Conservation (phyloP, 2,329 filamentous ascomycete genomes). For the Daldinia sp. region DNA sequence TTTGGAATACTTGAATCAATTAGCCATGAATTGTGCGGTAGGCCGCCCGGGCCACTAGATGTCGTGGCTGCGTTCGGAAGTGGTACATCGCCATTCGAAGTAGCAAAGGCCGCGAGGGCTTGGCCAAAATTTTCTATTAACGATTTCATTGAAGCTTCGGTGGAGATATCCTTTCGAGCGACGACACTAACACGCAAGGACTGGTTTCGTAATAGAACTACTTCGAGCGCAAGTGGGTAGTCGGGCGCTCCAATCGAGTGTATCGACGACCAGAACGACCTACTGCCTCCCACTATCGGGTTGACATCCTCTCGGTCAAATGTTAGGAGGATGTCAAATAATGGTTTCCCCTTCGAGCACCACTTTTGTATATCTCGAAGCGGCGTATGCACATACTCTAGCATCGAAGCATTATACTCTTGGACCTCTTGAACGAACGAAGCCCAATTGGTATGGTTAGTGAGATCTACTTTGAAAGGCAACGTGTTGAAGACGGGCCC, state of each 20-base stretch:
- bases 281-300: constrained; percentile 38
- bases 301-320: constrained; percentile 68
- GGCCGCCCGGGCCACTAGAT: background rate
- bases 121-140: constrained; percentile 54
- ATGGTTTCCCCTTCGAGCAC: constrained; percentile 65
- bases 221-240: constrained; percentile 82
- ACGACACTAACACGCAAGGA: constrained; percentile 66
- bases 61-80: background rate
- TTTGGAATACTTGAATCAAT: background rate
- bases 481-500: constrained; percentile 93
- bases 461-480: constrained; percentile 67
- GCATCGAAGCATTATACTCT: constrained; percentile 70
- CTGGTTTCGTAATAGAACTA: constrained; percentile 60
- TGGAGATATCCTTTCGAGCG: constrained; percentile 56
- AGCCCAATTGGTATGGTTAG: constrained; percentile 61
- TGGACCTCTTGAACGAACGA: constrained; percentile 72
- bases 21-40: background rate
- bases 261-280: constrained; percentile 61
- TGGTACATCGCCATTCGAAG: constrained; percentile 7
- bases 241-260: constrained; percentile 63
- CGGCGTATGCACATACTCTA: constrained; percentile 81
- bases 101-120: constrained; percentile 41
- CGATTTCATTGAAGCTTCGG: constrained; percentile 42
- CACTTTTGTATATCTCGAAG: constrained; percentile 84
- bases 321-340: constrained; percentile 85